Base-by-base conservation (phyloP, 2,329 filamentous ascomycete species). In the Falciphora oryzae region DNA sequence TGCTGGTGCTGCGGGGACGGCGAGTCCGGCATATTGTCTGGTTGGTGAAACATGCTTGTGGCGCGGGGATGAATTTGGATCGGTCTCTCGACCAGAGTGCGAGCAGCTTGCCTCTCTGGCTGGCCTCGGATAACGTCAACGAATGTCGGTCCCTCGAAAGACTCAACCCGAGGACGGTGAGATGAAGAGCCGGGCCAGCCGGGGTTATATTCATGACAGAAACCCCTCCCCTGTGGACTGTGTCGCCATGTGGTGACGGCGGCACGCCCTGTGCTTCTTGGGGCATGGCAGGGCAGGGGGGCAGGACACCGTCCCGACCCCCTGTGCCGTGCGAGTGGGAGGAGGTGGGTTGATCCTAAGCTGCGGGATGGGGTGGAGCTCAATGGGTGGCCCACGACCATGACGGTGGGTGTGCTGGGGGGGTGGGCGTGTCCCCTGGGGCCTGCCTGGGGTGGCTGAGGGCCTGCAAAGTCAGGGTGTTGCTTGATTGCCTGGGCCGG, bases 1-100 rank as follows among this genome's bases (percentile, higher is more conserved):
- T 18, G n/a, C 4, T 58, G 27, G 14, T 53, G 50, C 58, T 38
- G 10, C 22, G 62, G 27, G 35, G 57, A 31, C 16, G 32, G 22
- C 32, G 29, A 59, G 57, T 18, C 57, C 11, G 62, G 59, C 57
- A 63, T 63, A 3, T 44, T 50, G 57, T 28, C 44, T 53, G 44
- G 44, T 25, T n/a, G 44, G 18, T 53, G 44, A 25, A 53, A 53
- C 44, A 53, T 53, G 44, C 3, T 53, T 53, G 44, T 22, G n/a
- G 44, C 44, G 44, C 14, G 14, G 16, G 38, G 11, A 16, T 44
- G 16, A 16, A 53, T 22, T 5, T 53, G 22, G 44, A 53, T 53
- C 44, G 44, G n/a, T 53, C 44, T 53, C 22, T 53, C 22, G 44
- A 22, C 6, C 44, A 22, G 44, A 25, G 44, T 53, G 44, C 44